phyloP scores from a whole-genome alignment of 2,329 filamentous ascomycete species.

The Rosellinia necatrix region DNA sequence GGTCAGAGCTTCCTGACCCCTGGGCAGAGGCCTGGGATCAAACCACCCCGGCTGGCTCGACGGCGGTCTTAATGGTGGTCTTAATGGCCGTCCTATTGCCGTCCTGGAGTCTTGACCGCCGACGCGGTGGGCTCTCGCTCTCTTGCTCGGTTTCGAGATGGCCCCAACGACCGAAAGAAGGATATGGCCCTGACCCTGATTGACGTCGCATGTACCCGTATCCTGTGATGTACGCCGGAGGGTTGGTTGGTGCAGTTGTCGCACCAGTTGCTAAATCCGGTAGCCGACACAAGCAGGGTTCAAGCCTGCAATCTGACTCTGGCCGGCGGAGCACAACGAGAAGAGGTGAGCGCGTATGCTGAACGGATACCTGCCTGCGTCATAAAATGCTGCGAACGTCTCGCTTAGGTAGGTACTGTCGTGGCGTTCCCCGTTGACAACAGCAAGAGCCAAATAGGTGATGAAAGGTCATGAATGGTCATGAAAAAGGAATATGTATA shows the following conservation, averaged over 20 bases:
- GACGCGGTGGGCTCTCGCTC: constrained; percentile 6
- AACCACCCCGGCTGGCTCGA: constrained; percentile 13
- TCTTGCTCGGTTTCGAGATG: constrained; percentile 21
- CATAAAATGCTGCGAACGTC: constrained; percentile 20
- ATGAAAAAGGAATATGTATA: constrained; percentile 7
- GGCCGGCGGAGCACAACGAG: constrained; percentile 21
- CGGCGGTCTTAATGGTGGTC: constrained; percentile 3
- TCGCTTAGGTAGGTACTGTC: constrained; percentile 24
- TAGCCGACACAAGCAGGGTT: constrained; percentile 25
- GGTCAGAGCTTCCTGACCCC: constrained; percentile 23
- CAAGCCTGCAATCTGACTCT: constrained; percentile 20
- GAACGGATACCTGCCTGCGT: constrained; percentile 22
- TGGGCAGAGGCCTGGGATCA: too few relatives aligned
- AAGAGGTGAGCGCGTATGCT: constrained; percentile 17
- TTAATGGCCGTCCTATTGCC: too few relatives aligned
- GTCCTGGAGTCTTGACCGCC: constrained; percentile 13
- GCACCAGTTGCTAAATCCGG: constrained; percentile 27
- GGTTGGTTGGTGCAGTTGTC: constrained; percentile 15
- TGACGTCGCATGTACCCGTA: constrained; percentile 50
- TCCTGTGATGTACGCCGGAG: too few relatives aligned
- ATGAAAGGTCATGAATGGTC: neutral
- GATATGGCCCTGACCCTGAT: constrained; percentile 46
- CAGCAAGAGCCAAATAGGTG: constrained; percentile 9
- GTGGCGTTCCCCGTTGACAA: constrained; percentile 17
- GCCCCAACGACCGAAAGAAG: constrained; percentile 21